These are phyloP conservation scores for Afroboletus lepidellus DNA, from an alignment of 1,284 basidiomycete genomes.

Conservation along the genomic window DNA sequence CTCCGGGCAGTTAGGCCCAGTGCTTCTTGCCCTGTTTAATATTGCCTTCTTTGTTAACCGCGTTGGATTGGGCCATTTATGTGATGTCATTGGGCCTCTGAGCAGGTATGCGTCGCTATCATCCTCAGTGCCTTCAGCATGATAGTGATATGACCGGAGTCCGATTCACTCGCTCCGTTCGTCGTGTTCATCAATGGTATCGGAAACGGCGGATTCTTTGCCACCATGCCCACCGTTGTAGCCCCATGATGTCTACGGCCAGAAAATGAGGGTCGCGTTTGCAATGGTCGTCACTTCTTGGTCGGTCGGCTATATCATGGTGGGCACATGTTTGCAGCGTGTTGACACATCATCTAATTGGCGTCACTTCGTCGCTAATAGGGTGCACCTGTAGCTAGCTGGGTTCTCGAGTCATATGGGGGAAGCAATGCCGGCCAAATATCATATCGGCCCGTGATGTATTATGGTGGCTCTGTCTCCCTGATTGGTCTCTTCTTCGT, in stretches of 20 bases:
- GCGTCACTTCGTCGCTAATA: neutral
- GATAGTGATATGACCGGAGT: neutral
- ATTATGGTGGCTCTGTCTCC: conserved; percentile 31
- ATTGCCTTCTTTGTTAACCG: neutral
- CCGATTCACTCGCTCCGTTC: neutral
- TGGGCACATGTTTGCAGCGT: conserved; percentile 8
- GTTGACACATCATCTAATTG: neutral
- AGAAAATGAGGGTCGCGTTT: neutral
- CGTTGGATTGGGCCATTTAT: conserved; percentile 1
- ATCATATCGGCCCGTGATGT: conserved; percentile 34
- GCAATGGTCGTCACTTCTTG: conserved; percentile 3
- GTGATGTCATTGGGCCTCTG: conserved; percentile 1
- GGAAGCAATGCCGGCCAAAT: conserved; percentile 20
- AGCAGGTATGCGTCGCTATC: neutral
- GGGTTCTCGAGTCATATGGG: conserved; percentile 31
- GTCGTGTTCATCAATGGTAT: neutral
- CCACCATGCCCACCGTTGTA: neutral
- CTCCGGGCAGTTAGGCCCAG: neutral
- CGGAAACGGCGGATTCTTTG: conserved; percentile 1
- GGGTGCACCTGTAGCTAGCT: conserved; percentile 28
- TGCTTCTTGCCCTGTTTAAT: conserved; percentile 3
- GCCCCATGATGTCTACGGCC: neutral
- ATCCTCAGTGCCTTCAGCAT: neutral
- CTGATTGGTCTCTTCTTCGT: conserved; percentile 26
- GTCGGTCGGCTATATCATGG: conserved; percentile 28